phyloP scores from a whole-genome alignment of 768 basidiomycete genomes.

The Leccinum barrowsii region DNA sequence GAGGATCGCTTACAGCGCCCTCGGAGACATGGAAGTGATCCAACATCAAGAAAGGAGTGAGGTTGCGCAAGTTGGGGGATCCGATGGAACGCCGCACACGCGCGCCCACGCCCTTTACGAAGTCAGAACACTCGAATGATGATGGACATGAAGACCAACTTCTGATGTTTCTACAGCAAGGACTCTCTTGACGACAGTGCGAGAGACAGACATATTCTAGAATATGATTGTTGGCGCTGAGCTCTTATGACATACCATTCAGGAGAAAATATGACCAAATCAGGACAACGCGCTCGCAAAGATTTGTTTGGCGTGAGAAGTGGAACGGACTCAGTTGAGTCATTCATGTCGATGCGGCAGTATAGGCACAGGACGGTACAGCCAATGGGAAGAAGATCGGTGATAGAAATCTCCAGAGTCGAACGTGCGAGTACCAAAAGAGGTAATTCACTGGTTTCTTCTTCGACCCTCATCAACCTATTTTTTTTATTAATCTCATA shows the following conservation, averaged over 20 bases:
- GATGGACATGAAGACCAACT: conserved; percentile 32
- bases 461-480: neutral
- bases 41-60: conserved; percentile 89
- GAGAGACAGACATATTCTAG: conserved; percentile 38
- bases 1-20: conserved; percentile 54
- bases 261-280: no score
- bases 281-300: no score
- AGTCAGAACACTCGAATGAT: neutral
- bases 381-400: neutral
- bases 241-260: no score
- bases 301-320: no score
- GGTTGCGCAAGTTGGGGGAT: conserved; percentile 62
- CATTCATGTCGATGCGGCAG: no score
- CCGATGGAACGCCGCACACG: conserved; percentile 87
- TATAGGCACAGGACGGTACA: no score
- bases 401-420: neutral
- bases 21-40: conserved; percentile 73
- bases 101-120: conserved; percentile 70
- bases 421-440: conserved; percentile 26
- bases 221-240: no score
- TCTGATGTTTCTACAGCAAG: conserved; percentile 72
- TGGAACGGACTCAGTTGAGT: no score
- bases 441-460: conserved; percentile 11
- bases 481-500: neutral
- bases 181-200: conserved; percentile 73